Base-by-base conservation (phyloP, 176 grass and related monocot species). In the Aegilops umbellulata region DNA sequence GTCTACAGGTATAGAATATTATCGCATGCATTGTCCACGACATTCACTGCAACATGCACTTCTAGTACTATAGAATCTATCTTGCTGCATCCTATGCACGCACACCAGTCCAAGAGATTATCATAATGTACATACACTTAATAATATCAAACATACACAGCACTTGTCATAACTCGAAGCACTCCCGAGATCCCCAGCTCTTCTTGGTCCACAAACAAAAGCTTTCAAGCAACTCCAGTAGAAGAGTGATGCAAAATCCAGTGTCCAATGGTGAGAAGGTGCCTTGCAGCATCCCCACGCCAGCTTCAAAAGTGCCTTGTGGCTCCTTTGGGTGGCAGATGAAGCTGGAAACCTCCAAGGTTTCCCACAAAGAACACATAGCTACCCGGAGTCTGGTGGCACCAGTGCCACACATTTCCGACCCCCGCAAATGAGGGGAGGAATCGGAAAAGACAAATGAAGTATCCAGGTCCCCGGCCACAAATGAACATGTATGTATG, bases 391-490 rank as follows among this genome's bases (percentile, higher is more conserved):
- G 22, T 77, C 61, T 0, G 10, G 85, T 81, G 62, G 89, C 77
- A 64, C 49, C 69, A 41, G 17, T 39, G 85, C 60, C 76, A 68
- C 81, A 80, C 88, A 86, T 61, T 78, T 41, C 63, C 60, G 14
- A 34, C 17, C 81, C 62, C 88, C 72, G 0, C 63, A 77, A 81
- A 49, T 53, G 38, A 44, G 57, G 30, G 49, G 76, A 24, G 27
- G 86, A 66, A 85, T 77, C 29, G 23, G 6, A 1, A 47, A 44
- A 10, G 49, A 58, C 42, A 64, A 78, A 19, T 71, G 85, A 82
- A 88, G 58, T 88, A 92, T 90, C 88, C 85, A 90, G 87, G 81
- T 83, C 63, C 74, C 80, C 85, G 71, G 42, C 7, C 80, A 83
- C 75, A 87, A 86, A 82, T 70, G 14, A 83, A 63, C 80, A 79